Evolutionary conservation across 495 filamentous ascomycete genomes (phyloP).

Genomic region (Aspergillus diversus): DNA sequence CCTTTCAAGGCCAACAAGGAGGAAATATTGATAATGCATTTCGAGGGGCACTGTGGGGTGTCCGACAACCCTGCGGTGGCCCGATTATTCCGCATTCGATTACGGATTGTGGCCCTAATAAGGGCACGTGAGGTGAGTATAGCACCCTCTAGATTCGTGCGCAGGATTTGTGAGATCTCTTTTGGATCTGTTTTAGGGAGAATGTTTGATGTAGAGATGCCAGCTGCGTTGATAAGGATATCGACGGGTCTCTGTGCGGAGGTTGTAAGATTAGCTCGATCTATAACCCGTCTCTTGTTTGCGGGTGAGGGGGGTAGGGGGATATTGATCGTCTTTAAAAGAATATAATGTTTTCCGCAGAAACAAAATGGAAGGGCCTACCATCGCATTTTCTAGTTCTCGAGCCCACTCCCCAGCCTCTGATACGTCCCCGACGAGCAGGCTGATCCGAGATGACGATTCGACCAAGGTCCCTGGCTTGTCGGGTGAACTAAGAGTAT

Average conservation of each 20-base stretch:
- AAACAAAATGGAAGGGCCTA: slow-evolving; percentile 21
- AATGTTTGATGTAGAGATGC: slow-evolving; percentile 62
- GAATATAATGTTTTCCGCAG: background rate
- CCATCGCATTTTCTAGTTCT: slow-evolving; percentile 48
- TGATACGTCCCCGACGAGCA: slow-evolving; percentile 54
- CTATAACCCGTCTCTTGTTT: background rate
- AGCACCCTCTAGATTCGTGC: slow-evolving; percentile 74
- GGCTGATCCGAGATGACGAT: slow-evolving; percentile 28
- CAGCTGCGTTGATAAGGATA: slow-evolving; percentile 78
- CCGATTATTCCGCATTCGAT: slow-evolving; percentile 34
- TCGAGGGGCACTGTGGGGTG: slow-evolving; percentile 25
- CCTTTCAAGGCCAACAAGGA: slow-evolving; percentile 69
- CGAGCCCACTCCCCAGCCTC: slow-evolving; percentile 48
- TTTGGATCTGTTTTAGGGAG: slow-evolving; percentile 49
- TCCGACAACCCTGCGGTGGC: background rate
- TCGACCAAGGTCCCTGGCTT: slow-evolving; percentile 15
- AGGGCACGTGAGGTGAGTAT: slow-evolving; percentile 65
- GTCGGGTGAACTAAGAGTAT: background rate
- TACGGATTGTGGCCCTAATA: slow-evolving; percentile 47
- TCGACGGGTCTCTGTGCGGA: slow-evolving; percentile 43
- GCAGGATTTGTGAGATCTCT: slow-evolving; percentile 54
- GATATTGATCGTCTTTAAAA: background rate
- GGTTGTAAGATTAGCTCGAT: too few species aligned
- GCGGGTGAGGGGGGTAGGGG: background rate
- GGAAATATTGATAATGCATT: slow-evolving; percentile 80